Base-by-base conservation (phyloP, 2,329 filamentous ascomycete genomes). In the Epichloe coenophiala region DNA sequence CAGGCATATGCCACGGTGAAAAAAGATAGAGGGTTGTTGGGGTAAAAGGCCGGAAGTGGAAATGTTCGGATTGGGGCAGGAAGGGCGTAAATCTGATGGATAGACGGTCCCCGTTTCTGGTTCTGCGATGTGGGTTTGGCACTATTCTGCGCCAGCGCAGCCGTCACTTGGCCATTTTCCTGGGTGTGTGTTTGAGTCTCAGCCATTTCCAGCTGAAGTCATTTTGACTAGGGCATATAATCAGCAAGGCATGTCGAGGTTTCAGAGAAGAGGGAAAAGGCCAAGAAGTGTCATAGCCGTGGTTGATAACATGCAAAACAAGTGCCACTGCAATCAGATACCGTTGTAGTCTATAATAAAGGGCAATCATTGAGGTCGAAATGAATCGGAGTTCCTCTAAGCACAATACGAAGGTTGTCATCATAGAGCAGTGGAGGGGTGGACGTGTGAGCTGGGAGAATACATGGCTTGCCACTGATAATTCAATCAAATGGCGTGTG, bases 331-430 rank as follows among this genome's bases (percentile, higher is more conserved):
- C 73, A 77, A 78, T 93, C 87, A 93, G 87, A 93, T 93, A 93
- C 87, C 87, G 87, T 93, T 91, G 86, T 93, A 93, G 87, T 93
- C 86, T 86, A 84, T 83, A 80, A 68, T 67, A 63, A 76, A 72
- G 72, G 75, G 71, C 78, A 69, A 70, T 75, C 81, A 84, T 69
- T 57, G 76, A 79, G 77, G 72, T 49, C 72, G 69, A 72, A 74
- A 67, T 74, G 73, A 75, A 75, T 71, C 71, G 71, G 33, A 41
- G 45, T 60, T 67, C 72, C 75, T 77, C 76, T 82, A 73, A 71
- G 78, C 73, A 72, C 74, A 67, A 60, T 64, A 61, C 67, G 63
- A 69, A 47, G 66, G 68, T 68, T 77, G 75, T 84, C 81, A 84
- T 84, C 81, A 83, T 64, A 49, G n/a, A 21, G 61, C 60, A 70